Base-by-base conservation (phyloP, 2,329 filamentous ascomycete genomes). In the Nemania sp. region DNA sequence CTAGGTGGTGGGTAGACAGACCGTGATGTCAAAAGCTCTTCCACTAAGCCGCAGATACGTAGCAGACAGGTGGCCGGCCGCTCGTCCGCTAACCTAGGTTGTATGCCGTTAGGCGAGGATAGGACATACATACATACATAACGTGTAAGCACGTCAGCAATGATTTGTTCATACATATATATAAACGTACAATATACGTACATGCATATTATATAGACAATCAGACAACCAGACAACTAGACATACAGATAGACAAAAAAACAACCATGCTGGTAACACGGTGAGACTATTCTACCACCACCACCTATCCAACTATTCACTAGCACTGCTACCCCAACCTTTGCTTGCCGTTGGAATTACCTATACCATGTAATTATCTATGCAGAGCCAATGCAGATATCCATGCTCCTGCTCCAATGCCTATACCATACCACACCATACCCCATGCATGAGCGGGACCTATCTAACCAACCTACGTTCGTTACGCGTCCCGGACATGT, bases 81-180 rank as follows among this genome's bases (percentile, higher is more conserved):
- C 32, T 38, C 60, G 49, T 26, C 38, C 53, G 54, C 27, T 49
- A 32, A 32, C 29, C 29, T 32, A 5, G 52, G 27, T 32, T 35
- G 35, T 60, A 64, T 64, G 54, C 59, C 54, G 59, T 67, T 59
- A 67, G 59, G 55, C 59, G 64, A 67, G 51, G 54, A 41, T 27
- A 20, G 41, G 38, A 51, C 26, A 22, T 66, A 67, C 38, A 60
- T 52, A 49, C 24, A 52, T 47, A 57, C 38, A 51, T 62, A 61
- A 27, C 24, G 47, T 32, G 53, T 54, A 67, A 58, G 65, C 60
- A 52, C 51, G 65, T 67, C 65, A 63, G 65, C 55, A 63, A 60
- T 64, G 57, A 59, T 63, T 55, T 56, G 41, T 32, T 58, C 41
- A 20, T 49, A 49, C 45, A 54, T 60, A 64, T 47, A 51, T 57